These are phyloP conservation scores for Xylariaceae sp. DNA, from an alignment of 2,329 filamentous ascomycete genomes.

Conservation along the genomic window DNA sequence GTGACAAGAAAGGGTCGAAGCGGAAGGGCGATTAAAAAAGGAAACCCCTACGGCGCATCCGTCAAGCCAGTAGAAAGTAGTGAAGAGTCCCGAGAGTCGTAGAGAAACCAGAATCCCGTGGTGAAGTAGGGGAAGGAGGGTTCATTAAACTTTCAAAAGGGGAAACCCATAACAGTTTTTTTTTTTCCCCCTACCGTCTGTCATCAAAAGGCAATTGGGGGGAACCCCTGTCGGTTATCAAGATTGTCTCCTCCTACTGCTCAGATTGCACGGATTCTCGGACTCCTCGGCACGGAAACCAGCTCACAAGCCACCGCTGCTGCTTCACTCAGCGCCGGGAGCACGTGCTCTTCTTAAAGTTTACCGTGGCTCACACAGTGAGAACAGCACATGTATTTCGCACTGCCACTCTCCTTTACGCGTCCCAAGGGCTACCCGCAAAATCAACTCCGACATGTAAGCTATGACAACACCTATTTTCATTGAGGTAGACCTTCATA, in stretches of 20 bases:
- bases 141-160: slow-evolving; percentile 20
- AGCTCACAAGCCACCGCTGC: slow-evolving; percentile 14
- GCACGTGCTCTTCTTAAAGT: too few species aligned
- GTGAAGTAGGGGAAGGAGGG: slow-evolving; percentile 17
- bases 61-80: slow-evolving; percentile 31
- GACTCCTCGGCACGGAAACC: slow-evolving; percentile 28
- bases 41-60: slow-evolving; percentile 28
- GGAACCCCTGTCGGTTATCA: slow-evolving; percentile 8
- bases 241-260: background rate
- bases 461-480: too few species aligned
- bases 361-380: too few species aligned
- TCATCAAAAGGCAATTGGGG: slow-evolving; percentile 8
- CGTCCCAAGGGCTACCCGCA: too few species aligned
- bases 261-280: slow-evolving; percentile 17
- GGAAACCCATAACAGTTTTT: slow-evolving; percentile 20
- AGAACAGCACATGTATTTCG: background rate
- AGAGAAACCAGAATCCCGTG: slow-evolving; percentile 16
- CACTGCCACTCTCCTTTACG: too few species aligned
- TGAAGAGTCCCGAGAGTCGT: slow-evolving; percentile 38
- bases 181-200: slow-evolving; percentile 6
- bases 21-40: slow-evolving; percentile 29
- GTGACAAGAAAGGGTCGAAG: slow-evolving; percentile 43
- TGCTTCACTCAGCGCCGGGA: background rate
- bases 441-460: too few species aligned
- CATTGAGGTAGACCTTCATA: too few species aligned